Conservation (phyloP, 768 basidiomycete genomes). For the Pilatotrama ljubarskyi region DNA sequence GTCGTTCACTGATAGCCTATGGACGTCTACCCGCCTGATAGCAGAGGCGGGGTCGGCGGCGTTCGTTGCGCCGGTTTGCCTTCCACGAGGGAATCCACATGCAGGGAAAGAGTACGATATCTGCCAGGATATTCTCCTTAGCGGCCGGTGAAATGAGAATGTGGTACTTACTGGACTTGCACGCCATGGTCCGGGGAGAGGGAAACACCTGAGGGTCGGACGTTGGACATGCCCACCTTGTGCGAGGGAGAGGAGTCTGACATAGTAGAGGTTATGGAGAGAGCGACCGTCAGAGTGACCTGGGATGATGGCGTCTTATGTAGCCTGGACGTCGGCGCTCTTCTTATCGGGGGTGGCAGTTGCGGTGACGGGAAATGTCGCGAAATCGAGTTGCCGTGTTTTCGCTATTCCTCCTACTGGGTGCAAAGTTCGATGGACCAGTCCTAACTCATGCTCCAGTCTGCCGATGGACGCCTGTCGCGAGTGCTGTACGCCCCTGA, state of each 20-base stretch:
- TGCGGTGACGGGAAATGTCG: not conserved
- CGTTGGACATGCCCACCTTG: not conserved
- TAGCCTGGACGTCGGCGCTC: not conserved
- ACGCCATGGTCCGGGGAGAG: not conserved
- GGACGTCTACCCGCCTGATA: slow-evolving; percentile 50
- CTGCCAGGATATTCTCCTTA: slow-evolving; percentile 19
- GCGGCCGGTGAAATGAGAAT: not conserved
- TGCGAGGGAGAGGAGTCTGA: not conserved
- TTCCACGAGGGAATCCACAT: slow-evolving; percentile 36
- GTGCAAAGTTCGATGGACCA: not conserved
- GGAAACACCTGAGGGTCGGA: not conserved
- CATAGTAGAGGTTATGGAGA: not conserved
- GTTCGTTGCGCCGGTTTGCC: slow-evolving; percentile 7
- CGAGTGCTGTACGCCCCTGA: not conserved
- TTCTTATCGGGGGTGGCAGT: not conserved
- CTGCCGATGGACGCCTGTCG: not conserved
- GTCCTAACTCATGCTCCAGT: not conserved
- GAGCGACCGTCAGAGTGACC: not conserved
- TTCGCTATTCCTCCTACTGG: slow-evolving; percentile 7
- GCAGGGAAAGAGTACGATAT: slow-evolving; percentile 48
- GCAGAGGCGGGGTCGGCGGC: slow-evolving; percentile 38
- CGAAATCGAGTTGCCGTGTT: slow-evolving; percentile 1
- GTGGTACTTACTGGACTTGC: slow-evolving; percentile 7
- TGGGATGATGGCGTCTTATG: not conserved
- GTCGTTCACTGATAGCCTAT: slow-evolving; percentile 42